Evolutionary conservation across 1,139 yeast genomes (phyloP), one percentile per base, ranked within the genome.

Genomic region (Geotrichum aggregatum): DNA sequence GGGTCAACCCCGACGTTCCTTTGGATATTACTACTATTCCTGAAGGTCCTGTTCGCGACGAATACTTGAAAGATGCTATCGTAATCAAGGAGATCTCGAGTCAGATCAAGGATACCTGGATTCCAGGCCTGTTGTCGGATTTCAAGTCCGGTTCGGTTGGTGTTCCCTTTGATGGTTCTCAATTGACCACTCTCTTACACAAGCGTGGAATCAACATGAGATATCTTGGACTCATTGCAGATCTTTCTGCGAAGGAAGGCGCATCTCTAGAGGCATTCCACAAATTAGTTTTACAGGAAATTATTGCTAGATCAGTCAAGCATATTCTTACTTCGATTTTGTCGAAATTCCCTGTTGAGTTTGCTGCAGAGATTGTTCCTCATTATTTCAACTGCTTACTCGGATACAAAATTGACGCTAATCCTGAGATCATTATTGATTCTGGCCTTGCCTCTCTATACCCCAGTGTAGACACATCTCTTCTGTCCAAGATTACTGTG

Each of bases 171-270:
- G 96, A 88, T 65, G 96, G 98, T 57, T 66, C 71, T 3, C 92
- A 89, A 62, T 77, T 92, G 63, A 73, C 88, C 30, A 73, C 76
- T 40, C 68, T 77, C 52, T 71, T 92, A 69, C 98, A 92, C 69
- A 79, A 79, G 61, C 74, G 76, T 50, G 98, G 98, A 75, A 84
- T 92, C 66, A 91, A 88, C 68, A 67, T 91, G 73, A 84, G 98
- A 71, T 91, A 92, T 65, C 75, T 92, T 63, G 97, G 97, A 41
- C 50, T 50, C 1, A 44, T 57, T 18, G 61, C 61, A 10, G 47
- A 52, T 39, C 47, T 52, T 43, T 48, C 31, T 16, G 14, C 40
- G 40, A 21, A 31, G 7, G 46, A 47, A 24, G 51, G 51, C 18
- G 19, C 51, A 11, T 19, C 28, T 22, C 46, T 47, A 13, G 31